Evolutionary conservation across 345 rosid genomes (phyloP).

Genomic region (Mangifera indica): DNA sequence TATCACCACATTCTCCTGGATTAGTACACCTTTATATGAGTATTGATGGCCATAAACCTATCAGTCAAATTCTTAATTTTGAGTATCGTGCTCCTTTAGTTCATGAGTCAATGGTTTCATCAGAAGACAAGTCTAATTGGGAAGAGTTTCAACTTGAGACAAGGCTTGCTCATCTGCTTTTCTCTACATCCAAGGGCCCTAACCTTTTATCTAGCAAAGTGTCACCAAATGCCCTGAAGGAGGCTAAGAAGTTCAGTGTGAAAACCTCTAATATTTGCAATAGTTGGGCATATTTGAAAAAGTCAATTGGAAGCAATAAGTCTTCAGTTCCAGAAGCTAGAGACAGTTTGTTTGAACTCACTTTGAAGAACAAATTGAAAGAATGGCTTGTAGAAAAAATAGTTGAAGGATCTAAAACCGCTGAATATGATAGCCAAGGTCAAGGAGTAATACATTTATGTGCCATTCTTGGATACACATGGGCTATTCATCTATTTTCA

Average conservation of each 20-base stretch:
- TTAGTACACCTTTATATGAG: conserved; percentile 63
- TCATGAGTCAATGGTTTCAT: conserved; percentile 32
- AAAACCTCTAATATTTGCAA: conserved; percentile 50
- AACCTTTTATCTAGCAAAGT: conserved; percentile 52
- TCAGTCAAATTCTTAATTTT: conserved; percentile 72
- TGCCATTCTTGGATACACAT: conserved; percentile 79
- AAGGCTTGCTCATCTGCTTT: conserved; percentile 77
- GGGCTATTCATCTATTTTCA: conserved; percentile 76
- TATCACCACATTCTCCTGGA: conserved; percentile 70
- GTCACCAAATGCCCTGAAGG: conserved; percentile 45
- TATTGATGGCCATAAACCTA: conserved; percentile 72
- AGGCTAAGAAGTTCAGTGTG: conserved; percentile 57
- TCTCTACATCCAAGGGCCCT: conserved; percentile 63
- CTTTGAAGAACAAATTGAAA: conserved; percentile 67
- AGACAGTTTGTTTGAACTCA: conserved; percentile 59
- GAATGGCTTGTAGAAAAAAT: conserved; percentile 93
- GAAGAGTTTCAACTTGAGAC: conserved; percentile 70
- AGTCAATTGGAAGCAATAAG: conserved; percentile 51
- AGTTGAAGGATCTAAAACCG: conserved; percentile 52
- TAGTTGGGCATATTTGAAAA: conserved; percentile 70
- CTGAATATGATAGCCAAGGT: conserved; percentile 68
- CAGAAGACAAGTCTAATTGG: conserved; percentile 54
- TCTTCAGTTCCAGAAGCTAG: conserved; percentile 59
- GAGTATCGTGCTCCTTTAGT: conserved; percentile 56
- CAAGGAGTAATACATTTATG: conserved; percentile 91